Conservation (phyloP, 1,139 yeast genomes). For the Blastobotrys persicus region DNA sequence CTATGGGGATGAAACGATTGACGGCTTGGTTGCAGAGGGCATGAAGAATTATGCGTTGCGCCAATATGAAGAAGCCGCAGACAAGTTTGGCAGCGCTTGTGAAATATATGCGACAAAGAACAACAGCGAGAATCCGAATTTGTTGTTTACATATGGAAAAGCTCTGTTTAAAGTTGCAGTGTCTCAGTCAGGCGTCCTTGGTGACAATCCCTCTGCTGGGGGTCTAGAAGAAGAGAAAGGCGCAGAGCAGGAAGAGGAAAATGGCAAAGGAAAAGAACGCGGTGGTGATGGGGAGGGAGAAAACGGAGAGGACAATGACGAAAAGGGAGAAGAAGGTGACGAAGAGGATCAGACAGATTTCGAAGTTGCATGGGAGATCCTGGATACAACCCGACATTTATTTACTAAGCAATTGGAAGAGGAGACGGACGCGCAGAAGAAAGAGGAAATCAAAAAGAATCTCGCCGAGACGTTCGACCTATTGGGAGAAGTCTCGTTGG, state of each 20-base stretch:
- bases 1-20: conserved; percentile 36
- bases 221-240: conserved; percentile 41
- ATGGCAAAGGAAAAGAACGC: conserved; percentile 34
- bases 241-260: conserved; percentile 48
- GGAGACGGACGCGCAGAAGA: conserved; percentile 31
- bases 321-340: conserved; percentile 36
- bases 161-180: conserved; percentile 79
- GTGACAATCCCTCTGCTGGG: conserved; percentile 42
- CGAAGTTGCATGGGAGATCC: conserved; percentile 83
- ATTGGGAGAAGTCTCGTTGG: conserved; percentile 85
- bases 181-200: conserved; percentile 73
- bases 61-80: conserved; percentile 67
- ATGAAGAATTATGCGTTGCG: conserved; percentile 59
- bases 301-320: conserved; percentile 40
- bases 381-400: conserved; percentile 70
- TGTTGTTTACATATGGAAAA: conserved; percentile 73
- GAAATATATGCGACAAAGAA: conserved; percentile 49
- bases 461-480: conserved; percentile 76
- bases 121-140: conserved; percentile 65
- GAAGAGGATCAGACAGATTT: conserved; percentile 64
- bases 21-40: conserved; percentile 54
- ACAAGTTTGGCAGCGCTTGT: conserved; percentile 74
- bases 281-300: conserved; percentile 34
- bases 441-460: conserved; percentile 46
- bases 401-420: conserved; percentile 47